Conservation (phyloP, 2,329 filamentous ascomycete genomes). For the Cytospora piceicola region DNA sequence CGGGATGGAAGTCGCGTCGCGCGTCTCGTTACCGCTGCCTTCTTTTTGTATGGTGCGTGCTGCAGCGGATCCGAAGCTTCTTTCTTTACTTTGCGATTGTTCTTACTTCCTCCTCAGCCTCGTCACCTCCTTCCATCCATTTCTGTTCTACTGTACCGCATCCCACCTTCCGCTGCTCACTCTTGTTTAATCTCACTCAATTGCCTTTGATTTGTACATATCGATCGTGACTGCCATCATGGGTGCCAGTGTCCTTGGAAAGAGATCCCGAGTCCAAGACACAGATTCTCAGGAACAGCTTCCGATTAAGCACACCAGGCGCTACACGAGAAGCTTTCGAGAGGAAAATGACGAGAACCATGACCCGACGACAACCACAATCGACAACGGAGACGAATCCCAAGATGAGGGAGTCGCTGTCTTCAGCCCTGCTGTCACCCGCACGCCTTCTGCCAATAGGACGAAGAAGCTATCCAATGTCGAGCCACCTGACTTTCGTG, state of each 20-base stretch:
- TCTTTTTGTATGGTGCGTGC: neutral
- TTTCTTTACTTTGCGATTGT: constrained; percentile 2
- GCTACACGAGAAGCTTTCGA: constrained; percentile 43
- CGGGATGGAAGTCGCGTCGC: constrained; percentile 3
- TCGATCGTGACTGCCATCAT: constrained; percentile 32
- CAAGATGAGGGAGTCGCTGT: constrained; percentile 42
- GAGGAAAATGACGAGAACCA: constrained; percentile 69
- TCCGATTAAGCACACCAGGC: constrained; percentile 53
- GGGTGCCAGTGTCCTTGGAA: constrained; percentile 37
- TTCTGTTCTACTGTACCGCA: neutral
- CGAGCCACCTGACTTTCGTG: constrained; percentile 32
- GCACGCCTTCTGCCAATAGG: constrained; percentile 31
- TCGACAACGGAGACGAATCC: constrained; percentile 47
- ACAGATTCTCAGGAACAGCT: constrained; percentile 32
- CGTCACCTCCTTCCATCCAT: constrained; percentile 15
- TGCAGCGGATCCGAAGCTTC: neutral
- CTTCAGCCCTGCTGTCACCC: constrained; percentile 33
- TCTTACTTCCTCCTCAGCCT: constrained; percentile 8
- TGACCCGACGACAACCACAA: constrained; percentile 53
- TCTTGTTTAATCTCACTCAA: neutral
- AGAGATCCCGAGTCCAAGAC: constrained; percentile 37
- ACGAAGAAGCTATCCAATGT: constrained; percentile 24
- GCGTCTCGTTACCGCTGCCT: constrained; percentile 10
- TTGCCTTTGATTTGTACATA: constrained; percentile 5
- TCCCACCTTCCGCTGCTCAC: constrained; percentile 23